Evolutionary conservation across 441 rosid genomes (phyloP), one percentile per base, ranked within the genome.

Genomic region (Adansonia gregorii): DNA sequence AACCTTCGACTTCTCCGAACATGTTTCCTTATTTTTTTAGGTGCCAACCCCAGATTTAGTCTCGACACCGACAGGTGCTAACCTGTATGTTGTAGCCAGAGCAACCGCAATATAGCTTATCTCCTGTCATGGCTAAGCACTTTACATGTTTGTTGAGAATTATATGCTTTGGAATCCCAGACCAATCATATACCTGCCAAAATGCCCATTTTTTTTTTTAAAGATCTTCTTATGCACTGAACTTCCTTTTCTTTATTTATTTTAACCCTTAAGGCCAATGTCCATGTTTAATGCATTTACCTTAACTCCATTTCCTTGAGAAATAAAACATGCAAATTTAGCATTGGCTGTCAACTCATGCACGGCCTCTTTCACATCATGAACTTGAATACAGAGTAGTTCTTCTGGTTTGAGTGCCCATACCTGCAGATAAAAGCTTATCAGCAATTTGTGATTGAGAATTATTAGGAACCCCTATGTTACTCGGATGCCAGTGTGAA

Each of bases 1-100:
- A 27, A 27, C 31, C 31, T 27, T 27, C 2, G 31, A 27, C 31
- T 27, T 27, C 31, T 27, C 31, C 31, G 31, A 27, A 27, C 35
- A 27, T 27, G 35, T 27, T 27, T 27, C 35, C 35, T 27, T 27
- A 27, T 27, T 27, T 27, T 24, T 27, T 27, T 3, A 27, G 35
- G 35, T 27, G 35, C 35, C 35, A 1, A 27, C 35, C 35, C 35
- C 35, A 27, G 35, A 27, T 27, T 27, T 27, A 27, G 35, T 27
- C 35, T 27, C 35, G 35, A 27, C 35, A 27, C 35, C 35, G 35
- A 27, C 35, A 27, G 35, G 35, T 54, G 41, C 8, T 75, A 74
- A 91, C 94, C 89, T 86, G 93, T 76, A 89, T 87, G 60, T 70
- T 87, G 74, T 86, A 88, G 63, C 88, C 89, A 73, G 91, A 86